Percentiles rank a stretch among this genome's conserved stretches.
Conservation (phyloP, 2,329 filamentous ascomycete genomes). For the Aspergillus luchuensis region DNA sequence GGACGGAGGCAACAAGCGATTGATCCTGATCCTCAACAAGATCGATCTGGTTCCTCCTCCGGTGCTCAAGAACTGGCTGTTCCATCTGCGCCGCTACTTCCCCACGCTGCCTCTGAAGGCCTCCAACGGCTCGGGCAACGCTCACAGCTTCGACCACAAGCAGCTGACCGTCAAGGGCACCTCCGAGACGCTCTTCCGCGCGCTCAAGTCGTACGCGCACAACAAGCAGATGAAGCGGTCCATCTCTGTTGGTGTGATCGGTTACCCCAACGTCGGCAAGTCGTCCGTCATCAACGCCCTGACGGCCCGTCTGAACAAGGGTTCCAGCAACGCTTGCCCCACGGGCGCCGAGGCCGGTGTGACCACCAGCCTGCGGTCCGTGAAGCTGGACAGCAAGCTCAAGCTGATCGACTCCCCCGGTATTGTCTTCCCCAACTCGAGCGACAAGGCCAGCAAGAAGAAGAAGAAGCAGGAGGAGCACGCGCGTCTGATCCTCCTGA, state of each 20-base stretch:
- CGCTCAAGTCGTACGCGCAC: constrained; percentile 85
- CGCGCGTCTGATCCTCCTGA: constrained; percentile 82
- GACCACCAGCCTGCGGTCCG: constrained; percentile 81
- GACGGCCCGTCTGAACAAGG: constrained; percentile 70
- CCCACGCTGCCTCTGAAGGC: constrained; percentile 87
- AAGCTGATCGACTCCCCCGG: constrained; percentile 92
- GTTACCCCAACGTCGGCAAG: constrained; percentile 95
- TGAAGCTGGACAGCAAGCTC: constrained; percentile 93
- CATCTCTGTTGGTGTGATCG: constrained; percentile 88
- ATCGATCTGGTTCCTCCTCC: constrained; percentile 84
- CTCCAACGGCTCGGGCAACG: constrained; percentile 77
- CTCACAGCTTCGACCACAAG: constrained; percentile 89
- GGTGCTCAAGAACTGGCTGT: constrained; percentile 81
- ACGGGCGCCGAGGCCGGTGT: constrained; percentile 90
- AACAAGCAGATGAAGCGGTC: constrained; percentile 83
- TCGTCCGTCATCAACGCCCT: constrained; percentile 95
- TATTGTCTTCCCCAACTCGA: constrained; percentile 80
- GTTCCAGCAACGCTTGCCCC: constrained; percentile 70
- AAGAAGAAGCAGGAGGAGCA: constrained; percentile 67
- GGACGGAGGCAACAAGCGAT: constrained; percentile 76
- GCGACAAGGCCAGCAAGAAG: constrained; percentile 47
- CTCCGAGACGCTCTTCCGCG: constrained; percentile 79
- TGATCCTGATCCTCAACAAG: constrained; percentile 94
- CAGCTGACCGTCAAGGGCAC: constrained; percentile 85
- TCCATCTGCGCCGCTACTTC: constrained; percentile 83